These are phyloP conservation scores for Pyrenula massariospora DNA, from an alignment of 495 filamentous ascomycete species.

Conservation along the genomic window DNA sequence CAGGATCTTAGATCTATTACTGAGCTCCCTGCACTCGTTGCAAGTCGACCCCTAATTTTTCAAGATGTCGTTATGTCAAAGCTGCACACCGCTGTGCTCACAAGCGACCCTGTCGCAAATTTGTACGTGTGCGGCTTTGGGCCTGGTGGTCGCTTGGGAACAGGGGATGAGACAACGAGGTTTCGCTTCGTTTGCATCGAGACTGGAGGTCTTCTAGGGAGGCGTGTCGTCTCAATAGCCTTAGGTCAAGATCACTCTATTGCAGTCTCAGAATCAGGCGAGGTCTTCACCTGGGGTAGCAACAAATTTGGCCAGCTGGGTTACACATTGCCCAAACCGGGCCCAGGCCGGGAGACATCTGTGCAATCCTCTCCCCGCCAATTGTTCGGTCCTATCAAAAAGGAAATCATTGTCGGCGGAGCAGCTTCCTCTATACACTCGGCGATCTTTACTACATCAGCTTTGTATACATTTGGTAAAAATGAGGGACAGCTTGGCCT, in stretches of 20 bases:
- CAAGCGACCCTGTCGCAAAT: constrained; percentile 82
- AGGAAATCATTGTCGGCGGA: constrained; percentile 67
- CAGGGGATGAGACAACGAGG: constrained; percentile 77
- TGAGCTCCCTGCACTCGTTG: constrained; percentile 54
- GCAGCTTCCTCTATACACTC: constrained; percentile 91
- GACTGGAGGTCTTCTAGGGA: constrained; percentile 55
- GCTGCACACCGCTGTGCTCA: constrained; percentile 81
- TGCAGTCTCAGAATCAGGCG: constrained; percentile 67
- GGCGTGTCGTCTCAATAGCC: constrained; percentile 58
- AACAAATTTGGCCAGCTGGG: constrained; percentile 83
- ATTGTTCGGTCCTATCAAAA: constrained; percentile 81
- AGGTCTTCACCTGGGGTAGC: constrained; percentile 86
- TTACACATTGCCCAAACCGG: constrained; percentile 48
- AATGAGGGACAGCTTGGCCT: constrained; percentile 91
- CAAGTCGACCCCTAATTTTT: constrained; percentile 56
- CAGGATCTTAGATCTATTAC: constrained; percentile 3
- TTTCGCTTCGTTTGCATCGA: constrained; percentile 77
- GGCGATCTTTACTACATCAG: constrained; percentile 68
- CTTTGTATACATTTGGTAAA: constrained; percentile 89
- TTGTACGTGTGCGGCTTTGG: constrained; percentile 90
- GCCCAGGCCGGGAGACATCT: constrained; percentile 57
- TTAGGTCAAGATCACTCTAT: constrained; percentile 87
- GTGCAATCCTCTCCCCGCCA: constrained; percentile 73
- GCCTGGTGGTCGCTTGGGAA: constrained; percentile 78
- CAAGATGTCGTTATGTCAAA: constrained; percentile 80